phyloP scores from a whole-genome alignment of 768 basidiomycete species.

The Suillus variegatus region DNA sequence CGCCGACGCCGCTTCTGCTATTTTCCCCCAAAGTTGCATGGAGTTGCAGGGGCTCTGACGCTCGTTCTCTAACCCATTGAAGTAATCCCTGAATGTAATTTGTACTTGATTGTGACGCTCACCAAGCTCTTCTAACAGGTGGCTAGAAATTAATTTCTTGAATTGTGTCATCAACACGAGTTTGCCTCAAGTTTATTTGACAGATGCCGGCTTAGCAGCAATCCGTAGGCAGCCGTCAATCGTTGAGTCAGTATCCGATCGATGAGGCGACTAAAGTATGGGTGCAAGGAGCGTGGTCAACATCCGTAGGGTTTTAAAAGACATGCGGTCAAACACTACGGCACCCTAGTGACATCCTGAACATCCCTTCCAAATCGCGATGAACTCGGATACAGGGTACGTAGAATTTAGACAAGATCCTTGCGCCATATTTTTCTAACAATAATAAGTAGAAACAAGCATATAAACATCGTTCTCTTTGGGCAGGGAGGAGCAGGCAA shows the following conservation, averaged over 20 bases:
- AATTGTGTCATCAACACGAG: not conserved
- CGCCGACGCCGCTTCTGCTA: not conserved
- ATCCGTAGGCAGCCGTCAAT: not conserved
- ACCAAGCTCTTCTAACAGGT: not conserved
- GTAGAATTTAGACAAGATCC: not conserved
- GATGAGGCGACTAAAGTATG: not conserved
- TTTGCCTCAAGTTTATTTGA: not conserved
- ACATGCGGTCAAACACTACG: not conserved
- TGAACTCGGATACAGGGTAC: not conserved
- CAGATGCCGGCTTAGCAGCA: not conserved
- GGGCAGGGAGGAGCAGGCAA: conserved; percentile 42
- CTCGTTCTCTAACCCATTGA: not conserved
- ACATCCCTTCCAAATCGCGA: not conserved
- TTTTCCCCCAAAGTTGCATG: not conserved
- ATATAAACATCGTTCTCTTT: conserved; percentile 37
- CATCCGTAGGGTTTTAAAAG: not conserved
- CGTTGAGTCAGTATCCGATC: not conserved
- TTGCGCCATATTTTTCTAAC: not conserved
- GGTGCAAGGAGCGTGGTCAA: not conserved
- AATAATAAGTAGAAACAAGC: conserved; percentile 14
- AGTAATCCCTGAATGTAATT: not conserved
- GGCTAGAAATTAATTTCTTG: not conserved
- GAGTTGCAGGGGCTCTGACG: not conserved
- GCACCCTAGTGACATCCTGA: not conserved
- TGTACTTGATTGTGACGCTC: not conserved